These are phyloP conservation scores for Scheffersomyces coipomensis DNA, from an alignment of 805 yeast species.

Conservation along the genomic window DNA sequence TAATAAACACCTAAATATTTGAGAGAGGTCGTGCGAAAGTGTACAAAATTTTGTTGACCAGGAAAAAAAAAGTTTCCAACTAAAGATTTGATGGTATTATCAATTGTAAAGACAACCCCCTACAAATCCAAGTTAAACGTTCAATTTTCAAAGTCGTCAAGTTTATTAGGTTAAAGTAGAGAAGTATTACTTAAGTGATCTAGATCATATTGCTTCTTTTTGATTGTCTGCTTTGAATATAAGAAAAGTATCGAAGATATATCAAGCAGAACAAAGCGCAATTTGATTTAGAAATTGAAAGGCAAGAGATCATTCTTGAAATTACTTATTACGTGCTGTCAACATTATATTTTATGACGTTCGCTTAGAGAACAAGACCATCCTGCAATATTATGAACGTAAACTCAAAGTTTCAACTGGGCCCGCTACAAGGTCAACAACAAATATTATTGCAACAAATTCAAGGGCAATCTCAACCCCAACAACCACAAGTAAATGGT, in stretches of 20 bases:
- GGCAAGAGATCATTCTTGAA: neutral
- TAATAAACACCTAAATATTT: too few species aligned
- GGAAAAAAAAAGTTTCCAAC: neutral
- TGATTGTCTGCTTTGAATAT: neutral
- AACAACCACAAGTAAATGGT: conserved; percentile 7
- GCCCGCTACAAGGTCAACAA: conserved; percentile 31
- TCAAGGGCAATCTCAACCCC: conserved; percentile 30
- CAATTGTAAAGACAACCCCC: too few species aligned
- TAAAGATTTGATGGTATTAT: too few species aligned
- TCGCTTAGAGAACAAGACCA: neutral
- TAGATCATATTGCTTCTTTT: neutral
- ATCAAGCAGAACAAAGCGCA: neutral
- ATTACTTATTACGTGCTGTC: neutral
- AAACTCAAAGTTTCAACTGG: conserved; percentile 35
- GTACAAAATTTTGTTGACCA: neutral
- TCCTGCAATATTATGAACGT: conserved; percentile 31
- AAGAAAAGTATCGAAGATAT: neutral
- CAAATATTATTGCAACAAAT: conserved; percentile 42
- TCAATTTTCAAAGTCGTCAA: too few species aligned
- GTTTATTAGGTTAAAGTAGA: too few species aligned
- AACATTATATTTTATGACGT: too few species aligned
- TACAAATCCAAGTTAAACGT: too few species aligned
- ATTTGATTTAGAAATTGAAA: neutral
- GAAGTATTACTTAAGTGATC: too few species aligned
- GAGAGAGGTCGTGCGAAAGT: neutral